A percentile compares a stretch with the other conserved stretches of the same genome.
phyloP scores from a whole-genome alignment of 495 filamentous ascomycete genomes.

The Letharia columbiana region DNA sequence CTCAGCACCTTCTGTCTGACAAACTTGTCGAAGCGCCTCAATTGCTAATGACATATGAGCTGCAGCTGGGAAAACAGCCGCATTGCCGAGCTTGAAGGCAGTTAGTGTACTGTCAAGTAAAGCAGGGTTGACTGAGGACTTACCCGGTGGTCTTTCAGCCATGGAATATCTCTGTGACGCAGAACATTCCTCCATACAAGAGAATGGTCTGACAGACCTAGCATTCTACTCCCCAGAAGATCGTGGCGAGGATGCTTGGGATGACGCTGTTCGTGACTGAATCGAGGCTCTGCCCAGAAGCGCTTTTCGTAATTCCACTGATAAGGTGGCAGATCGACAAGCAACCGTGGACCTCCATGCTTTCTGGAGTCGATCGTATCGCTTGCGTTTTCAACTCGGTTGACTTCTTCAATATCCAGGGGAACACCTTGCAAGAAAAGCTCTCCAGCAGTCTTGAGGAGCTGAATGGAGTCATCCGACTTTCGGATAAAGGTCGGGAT shows the following conservation, averaged over 20 bases:
- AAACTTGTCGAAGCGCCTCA: conserved; percentile 40
- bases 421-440: too few species aligned
- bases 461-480: too few species aligned
- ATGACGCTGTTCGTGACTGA: conserved; percentile 28
- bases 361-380: too few species aligned
- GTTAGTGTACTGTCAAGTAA: too few species aligned
- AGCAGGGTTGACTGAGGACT: too few species aligned
- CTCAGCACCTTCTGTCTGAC: not conserved
- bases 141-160: conserved; percentile 20
- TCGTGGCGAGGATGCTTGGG: conserved; percentile 25
- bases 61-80: conserved; percentile 44
- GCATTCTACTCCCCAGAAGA: conserved; percentile 28
- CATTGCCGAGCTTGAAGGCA: conserved; percentile 30
- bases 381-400: too few species aligned
- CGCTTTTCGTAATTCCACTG: conserved; percentile 32
- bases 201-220: conserved; percentile 23
- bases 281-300: conserved; percentile 32
- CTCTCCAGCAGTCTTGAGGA: too few species aligned
- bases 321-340: conserved; percentile 32
- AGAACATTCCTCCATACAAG: conserved; percentile 32
- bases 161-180: conserved; percentile 19
- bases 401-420: conserved; percentile 22
- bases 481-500: conserved; percentile 29
- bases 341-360: too few species aligned
- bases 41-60: conserved; percentile 52